Evolutionary conservation across 139 green algal genomes (phyloP).

Genomic region (Auxenochlorella pyrenoidosa): DNA sequence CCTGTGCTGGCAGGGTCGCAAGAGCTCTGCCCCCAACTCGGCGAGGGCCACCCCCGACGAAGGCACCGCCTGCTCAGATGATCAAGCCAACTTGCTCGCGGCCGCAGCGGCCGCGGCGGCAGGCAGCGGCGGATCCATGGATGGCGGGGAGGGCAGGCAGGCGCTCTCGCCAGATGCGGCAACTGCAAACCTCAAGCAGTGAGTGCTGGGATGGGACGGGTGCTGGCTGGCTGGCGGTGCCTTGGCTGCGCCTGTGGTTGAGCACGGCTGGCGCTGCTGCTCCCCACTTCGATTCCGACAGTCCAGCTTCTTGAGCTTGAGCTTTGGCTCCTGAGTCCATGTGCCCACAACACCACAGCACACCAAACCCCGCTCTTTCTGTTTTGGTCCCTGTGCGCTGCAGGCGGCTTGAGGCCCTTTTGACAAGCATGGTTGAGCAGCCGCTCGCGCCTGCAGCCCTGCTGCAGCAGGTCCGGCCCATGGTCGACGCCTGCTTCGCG

Average conservation of each 20-base stretch:
- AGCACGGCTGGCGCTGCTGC: too few species aligned
- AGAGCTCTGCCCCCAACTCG: background rate
- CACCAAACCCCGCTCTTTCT: too few species aligned
- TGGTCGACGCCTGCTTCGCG: background rate
- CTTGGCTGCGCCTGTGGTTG: background rate
- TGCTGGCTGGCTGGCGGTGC: background rate
- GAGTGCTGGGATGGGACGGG: background rate
- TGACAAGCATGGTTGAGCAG: background rate
- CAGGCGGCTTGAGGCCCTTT: background rate
- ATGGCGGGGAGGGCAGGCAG: background rate
- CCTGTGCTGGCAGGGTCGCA: background rate
- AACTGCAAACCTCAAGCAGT: slow-evolving; percentile 8
- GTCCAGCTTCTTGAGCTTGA: too few species aligned
- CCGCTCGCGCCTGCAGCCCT: background rate
- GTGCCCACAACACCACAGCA: too few species aligned
- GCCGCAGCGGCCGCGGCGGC: background rate
- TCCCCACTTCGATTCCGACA: too few species aligned
- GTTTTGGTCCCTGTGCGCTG: background rate
- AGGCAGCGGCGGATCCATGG: background rate
- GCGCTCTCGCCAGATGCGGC: background rate
- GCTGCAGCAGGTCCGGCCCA: slow-evolving; percentile 3
- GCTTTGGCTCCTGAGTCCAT: too few species aligned
- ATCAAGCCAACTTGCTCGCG: slow-evolving; percentile 2
- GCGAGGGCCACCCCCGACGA: background rate
- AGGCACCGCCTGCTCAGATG: background rate